Evolutionary conservation across 495 filamentous ascomycete genomes (phyloP).

Genomic region (Glutinoglossum americanum): DNA sequence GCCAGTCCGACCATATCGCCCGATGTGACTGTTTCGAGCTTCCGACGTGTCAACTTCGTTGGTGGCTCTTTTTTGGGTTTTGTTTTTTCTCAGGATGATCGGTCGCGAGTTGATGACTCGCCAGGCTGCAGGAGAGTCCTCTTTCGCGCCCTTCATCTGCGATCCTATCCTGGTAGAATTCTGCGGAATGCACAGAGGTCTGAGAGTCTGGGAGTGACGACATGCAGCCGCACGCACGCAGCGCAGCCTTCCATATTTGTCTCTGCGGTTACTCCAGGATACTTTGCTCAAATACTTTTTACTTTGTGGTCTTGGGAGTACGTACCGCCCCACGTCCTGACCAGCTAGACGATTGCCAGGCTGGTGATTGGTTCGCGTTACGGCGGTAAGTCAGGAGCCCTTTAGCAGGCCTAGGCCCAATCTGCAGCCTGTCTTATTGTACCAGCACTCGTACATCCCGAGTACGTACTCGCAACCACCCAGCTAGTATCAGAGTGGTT

Average conservation of each 20-base stretch:
- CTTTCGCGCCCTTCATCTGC: not conserved
- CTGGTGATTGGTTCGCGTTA: not conserved
- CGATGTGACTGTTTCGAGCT: not conserved
- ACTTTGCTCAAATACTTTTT: not conserved
- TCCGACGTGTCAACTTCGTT: not conserved
- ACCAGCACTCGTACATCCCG: no score
- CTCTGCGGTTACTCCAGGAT: not conserved
- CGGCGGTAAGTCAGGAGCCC: not conserved
- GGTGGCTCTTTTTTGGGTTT: not conserved
- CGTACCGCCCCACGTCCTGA: not conserved
- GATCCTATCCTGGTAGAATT: no score
- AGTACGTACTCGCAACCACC: not conserved
- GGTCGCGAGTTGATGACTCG: not conserved
- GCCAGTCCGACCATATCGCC: not conserved
- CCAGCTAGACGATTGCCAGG: not conserved
- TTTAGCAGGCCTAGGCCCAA: not conserved
- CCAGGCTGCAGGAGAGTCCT: not conserved
- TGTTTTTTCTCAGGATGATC: not conserved
- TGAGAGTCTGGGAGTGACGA: not conserved
- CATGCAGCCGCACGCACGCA: conserved; percentile 1
- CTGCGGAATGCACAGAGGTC: not conserved
- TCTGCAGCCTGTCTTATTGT: not conserved
- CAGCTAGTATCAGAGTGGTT: not conserved
- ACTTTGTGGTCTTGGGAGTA: not conserved
- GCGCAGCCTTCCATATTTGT: conserved; percentile 1